Evolutionary conservation across 768 basidiomycete genomes (phyloP).

Genomic region (Mycena leptocephala): DNA sequence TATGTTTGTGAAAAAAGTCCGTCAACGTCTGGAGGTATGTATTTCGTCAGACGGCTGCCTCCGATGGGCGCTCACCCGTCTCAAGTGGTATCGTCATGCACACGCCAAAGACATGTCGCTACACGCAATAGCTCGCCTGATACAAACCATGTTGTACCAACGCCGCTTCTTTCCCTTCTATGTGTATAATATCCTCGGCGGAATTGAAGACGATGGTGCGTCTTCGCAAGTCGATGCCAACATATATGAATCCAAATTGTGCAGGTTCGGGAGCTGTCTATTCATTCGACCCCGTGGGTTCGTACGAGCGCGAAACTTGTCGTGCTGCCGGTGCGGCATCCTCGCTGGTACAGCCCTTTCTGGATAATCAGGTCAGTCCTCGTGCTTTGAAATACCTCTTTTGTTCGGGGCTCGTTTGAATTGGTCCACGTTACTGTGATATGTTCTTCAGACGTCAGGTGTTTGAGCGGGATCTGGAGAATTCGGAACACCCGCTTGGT

Average conservation of each 20-base stretch:
- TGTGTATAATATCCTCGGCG: slow-evolving; percentile 96
- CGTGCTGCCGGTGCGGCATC: slow-evolving; percentile 96
- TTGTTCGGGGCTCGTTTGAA: neutral
- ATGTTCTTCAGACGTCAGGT: neutral
- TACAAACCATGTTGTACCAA: slow-evolving; percentile 98
- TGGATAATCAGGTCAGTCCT: slow-evolving; percentile 90
- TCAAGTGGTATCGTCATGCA: slow-evolving; percentile 96
- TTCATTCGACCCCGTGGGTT: slow-evolving; percentile 99
- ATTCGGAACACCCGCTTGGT: too few species aligned
- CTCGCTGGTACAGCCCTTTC: slow-evolving; percentile 94
- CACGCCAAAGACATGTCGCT: slow-evolving; percentile 98
- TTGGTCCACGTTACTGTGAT: neutral
- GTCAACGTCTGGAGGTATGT: slow-evolving; percentile 94
- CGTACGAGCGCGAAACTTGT: slow-evolving; percentile 97
- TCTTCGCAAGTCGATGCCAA: slow-evolving; percentile 29
- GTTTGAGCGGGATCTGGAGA: neutral
- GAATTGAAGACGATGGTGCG: slow-evolving; percentile 96
- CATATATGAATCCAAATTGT: neutral
- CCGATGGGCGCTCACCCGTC: neutral
- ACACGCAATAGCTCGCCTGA: slow-evolving; percentile 93
- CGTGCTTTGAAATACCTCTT: neutral
- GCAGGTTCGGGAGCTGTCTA: slow-evolving; percentile 97
- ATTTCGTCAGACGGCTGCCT: neutral
- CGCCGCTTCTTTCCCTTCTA: slow-evolving; percentile 99
- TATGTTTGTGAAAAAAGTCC: slow-evolving; percentile 97